These are phyloP conservation scores for Talaromyces sp. DNA, from an alignment of 2,329 filamentous ascomycete species.

Conservation along the genomic window DNA sequence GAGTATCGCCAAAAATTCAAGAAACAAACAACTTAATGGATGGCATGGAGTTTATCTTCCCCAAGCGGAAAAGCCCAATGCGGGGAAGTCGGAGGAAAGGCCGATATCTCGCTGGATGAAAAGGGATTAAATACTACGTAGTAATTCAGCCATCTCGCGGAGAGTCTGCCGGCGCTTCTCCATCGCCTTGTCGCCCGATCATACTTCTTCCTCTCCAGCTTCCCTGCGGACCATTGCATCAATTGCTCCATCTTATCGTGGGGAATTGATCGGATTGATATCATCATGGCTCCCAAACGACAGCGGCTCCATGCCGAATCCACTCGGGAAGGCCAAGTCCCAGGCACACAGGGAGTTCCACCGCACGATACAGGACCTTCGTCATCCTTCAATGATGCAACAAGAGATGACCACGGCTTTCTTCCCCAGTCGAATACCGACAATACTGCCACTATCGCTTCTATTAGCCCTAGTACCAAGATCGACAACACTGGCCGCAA, in stretches of 20 bases:
- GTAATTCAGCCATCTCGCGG: not conserved
- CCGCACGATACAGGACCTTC: not conserved
- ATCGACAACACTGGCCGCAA: not conserved
- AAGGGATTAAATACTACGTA: not conserved
- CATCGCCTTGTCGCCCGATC: not conserved
- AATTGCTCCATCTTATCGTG: not conserved
- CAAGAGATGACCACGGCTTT: not conserved
- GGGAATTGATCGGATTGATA: not conserved
- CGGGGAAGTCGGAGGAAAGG: conserved; percentile 10
- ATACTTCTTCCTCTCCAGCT: not conserved
- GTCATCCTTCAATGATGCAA: not conserved
- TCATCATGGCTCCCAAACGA: conserved; percentile 6
- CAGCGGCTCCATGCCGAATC: conserved; percentile 13
- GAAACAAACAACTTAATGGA: not conserved
- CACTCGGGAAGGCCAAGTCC: not conserved
- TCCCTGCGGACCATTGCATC: not conserved
- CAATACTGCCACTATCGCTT: not conserved
- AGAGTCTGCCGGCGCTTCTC: not conserved
- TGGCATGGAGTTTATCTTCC: not conserved
- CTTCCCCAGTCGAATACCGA: not conserved
- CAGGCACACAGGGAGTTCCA: not conserved
- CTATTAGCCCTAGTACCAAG: not conserved
- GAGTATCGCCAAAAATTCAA: not conserved
- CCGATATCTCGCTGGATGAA: not conserved
- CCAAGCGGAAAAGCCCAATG: conserved; percentile 7